Base-by-base conservation (phyloP, 768 basidiomycete species). In the Amanita exitialis region DNA sequence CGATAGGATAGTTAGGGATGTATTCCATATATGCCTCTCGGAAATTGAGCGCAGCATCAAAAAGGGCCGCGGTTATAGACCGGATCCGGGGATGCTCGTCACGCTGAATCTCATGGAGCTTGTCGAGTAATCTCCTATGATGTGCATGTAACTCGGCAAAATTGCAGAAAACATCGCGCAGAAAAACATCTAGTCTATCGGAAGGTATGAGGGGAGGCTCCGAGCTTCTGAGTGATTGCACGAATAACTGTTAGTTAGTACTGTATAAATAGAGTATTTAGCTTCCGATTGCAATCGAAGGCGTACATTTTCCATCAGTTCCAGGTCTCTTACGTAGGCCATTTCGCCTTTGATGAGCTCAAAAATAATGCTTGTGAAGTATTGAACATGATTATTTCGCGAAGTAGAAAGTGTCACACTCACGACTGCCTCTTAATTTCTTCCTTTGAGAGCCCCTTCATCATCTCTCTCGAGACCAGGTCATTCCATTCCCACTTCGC, bases 341-440 rank as follows among this genome's bases (percentile, higher is more conserved):
- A 95, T 95, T 65, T 96, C 92, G 56, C 89, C 88, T 65, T 95
- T 90, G 65, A 96, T 95, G 54, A 95, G 65, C 69, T 96, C 92
- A 60, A 94, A 96, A 46, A 95, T 92, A 59, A 92, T 82, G 39
- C 90, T 92, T 56, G n/a, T n/a, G 13, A 18, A 12, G 20, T 16
- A 15, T 36, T 41, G 13, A 37, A 35, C 28, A 34, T 23, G 23
- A 45, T 35, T 20, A 6, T 16, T 18, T 46, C 28, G 30, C 34
- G 21, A 13, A 25, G 16, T 12, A 23, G 18, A 46, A 4, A n/a
- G n/a, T n/a, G 8, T 23, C 25, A 34, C 36, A 66, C 88, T 66
- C 63, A 93, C 90, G 83, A 76, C 67, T 95, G 92, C 30, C 90
- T 79, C 63, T 90, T 90, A 16, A 77, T 71, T 61, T 91, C 90